These are phyloP conservation scores for Periglandula ipomoeae DNA, from an alignment of 2,329 filamentous ascomycete species.

Conservation along the genomic window DNA sequence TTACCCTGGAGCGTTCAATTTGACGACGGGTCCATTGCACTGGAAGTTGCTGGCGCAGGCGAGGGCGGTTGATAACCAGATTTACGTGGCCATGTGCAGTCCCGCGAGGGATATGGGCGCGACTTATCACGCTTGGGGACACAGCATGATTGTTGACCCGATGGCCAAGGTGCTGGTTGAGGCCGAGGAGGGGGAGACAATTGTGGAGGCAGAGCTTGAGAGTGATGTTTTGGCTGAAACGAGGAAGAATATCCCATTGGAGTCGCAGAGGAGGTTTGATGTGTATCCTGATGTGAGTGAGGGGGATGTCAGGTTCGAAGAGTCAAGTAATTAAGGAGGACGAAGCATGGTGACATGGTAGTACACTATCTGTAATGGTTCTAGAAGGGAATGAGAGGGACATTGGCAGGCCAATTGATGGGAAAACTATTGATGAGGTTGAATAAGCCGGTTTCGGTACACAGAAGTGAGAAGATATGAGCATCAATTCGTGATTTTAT, in stretches of 20 bases:
- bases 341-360: neutral
- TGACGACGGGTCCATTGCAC: constrained; percentile 84
- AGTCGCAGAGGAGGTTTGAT: constrained; percentile 81
- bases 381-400: no score
- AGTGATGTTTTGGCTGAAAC: constrained; percentile 62
- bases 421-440: no score
- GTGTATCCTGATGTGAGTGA: constrained; percentile 85
- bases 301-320: constrained; percentile 35
- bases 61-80: constrained; percentile 85
- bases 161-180: constrained; percentile 75
- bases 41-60: constrained; percentile 79
- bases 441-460: neutral
- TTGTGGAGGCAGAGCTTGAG: constrained; percentile 64
- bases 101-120: constrained; percentile 73
- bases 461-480: neutral
- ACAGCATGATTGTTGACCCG: constrained; percentile 81
- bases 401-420: no score
- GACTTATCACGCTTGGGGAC: constrained; percentile 83
- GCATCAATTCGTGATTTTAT: neutral
- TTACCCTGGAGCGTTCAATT: constrained; percentile 96
- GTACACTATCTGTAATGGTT: no score
- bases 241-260: constrained; percentile 75
- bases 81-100: constrained; percentile 88
- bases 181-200: constrained; percentile 68
- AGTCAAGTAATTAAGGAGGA: constrained; percentile 13